Conservation (phyloP, 495 filamentous ascomycete species). For the Xylaria castorea region DNA sequence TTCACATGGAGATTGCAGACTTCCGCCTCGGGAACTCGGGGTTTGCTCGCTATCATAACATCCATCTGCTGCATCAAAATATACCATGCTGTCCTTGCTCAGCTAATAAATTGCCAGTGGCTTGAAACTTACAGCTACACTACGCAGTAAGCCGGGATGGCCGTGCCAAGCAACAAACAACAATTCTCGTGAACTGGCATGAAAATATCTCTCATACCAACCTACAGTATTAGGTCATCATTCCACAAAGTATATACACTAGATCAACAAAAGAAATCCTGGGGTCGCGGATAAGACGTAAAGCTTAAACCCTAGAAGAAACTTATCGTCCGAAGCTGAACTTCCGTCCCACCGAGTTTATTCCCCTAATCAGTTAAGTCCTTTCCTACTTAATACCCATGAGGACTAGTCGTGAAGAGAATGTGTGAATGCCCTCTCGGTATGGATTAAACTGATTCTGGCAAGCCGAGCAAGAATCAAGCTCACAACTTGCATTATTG, state of each 20-base stretch:
- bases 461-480: neutral
- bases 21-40: slow-evolving; percentile 4
- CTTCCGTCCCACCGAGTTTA: slow-evolving; percentile 7
- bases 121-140: neutral
- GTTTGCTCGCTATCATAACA: neutral
- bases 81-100: neutral
- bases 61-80: neutral
- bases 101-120: neutral
- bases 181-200: neutral
- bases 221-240: neutral
- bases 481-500: neutral
- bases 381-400: neutral
- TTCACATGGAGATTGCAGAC: neutral
- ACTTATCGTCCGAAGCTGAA: neutral
- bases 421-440: neutral
- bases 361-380: neutral
- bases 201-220: slow-evolving; percentile 12
- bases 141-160: neutral
- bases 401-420: neutral
- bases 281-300: neutral
- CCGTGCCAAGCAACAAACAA: neutral
- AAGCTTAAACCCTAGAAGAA: neutral
- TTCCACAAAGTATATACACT: neutral
- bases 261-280: neutral
- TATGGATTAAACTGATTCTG: neutral